Percentiles rank a stretch among this genome's conserved stretches.
These are phyloP conservation scores for Candida insectalens DNA, from an alignment of 805 yeast genomes.

Conservation along the genomic window DNA sequence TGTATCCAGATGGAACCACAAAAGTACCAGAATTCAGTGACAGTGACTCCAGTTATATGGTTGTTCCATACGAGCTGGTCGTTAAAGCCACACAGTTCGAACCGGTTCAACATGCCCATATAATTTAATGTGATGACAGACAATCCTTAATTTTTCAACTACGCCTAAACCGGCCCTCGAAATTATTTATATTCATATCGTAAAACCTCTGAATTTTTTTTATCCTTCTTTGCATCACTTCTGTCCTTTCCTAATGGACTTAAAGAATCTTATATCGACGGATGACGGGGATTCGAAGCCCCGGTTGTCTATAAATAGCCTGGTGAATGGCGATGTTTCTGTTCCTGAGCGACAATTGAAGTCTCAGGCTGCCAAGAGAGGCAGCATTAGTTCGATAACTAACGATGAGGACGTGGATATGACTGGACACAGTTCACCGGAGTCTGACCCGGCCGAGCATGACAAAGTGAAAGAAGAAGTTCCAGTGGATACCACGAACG, in stretches of 20 bases:
- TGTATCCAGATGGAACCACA: conserved; percentile 10
- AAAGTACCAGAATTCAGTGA: conserved; percentile 8
- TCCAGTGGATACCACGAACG: no score
- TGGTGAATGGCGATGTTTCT: conserved; percentile 22
- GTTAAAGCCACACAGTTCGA: conserved; percentile 8
- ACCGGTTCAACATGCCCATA: conserved; percentile 9
- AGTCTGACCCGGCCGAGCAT: no score
- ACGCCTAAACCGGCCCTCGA: no score
- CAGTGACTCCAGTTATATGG: conserved; percentile 14
- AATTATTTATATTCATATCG: no score
- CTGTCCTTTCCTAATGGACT: no score
- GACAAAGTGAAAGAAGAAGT: no score
- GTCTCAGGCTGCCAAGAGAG: conserved; percentile 13
- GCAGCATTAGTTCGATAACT: conserved; percentile 27
- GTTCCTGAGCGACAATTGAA: no score
- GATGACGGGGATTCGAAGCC: conserved; percentile 17
- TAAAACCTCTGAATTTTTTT: no score
- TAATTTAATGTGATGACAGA: conserved; percentile 2
- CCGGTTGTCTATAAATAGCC: conserved; percentile 22
- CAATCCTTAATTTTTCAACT: no score
- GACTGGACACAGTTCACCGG: conserved; percentile 30
- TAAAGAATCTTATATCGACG: conserved; percentile 20
- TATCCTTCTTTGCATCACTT: neutral
- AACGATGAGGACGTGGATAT: conserved; percentile 37
- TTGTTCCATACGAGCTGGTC: conserved; percentile 12